These are phyloP conservation scores for Phytophthora europaea DNA, from an alignment of 352 stramenopile genomes.

Conservation along the genomic window DNA sequence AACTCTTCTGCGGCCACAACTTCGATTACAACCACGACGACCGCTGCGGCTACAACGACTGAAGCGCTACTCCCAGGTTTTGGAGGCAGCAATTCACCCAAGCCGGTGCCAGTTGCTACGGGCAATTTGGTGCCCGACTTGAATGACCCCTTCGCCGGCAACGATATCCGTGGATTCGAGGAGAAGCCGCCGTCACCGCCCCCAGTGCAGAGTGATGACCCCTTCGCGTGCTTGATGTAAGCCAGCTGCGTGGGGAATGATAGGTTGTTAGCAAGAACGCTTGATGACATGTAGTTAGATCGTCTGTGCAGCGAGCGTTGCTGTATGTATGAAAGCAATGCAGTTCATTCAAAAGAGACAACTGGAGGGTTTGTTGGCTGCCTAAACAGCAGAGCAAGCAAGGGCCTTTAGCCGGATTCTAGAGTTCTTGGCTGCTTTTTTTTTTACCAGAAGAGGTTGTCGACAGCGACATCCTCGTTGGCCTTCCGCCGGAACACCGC, in stretches of 20 bases:
- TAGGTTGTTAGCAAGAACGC: conserved; percentile 9
- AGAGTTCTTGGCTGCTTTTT: conserved; percentile 11
- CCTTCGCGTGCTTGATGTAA: conserved; percentile 74
- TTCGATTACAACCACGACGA: conserved; percentile 15
- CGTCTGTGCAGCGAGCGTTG: conserved; percentile 15
- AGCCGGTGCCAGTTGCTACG: conserved; percentile 14
- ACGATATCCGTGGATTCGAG: conserved; percentile 71
- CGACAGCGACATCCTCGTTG: conserved; percentile 65
- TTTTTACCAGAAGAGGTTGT: conserved; percentile 78
- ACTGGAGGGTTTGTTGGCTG: neutral
- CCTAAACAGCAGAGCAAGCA: neutral
- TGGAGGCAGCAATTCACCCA: conserved; percentile 17
- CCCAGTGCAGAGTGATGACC: conserved; percentile 62
- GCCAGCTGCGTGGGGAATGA: conserved; percentile 11
- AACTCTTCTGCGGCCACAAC: conserved; percentile 22
- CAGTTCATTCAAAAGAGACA: conserved; percentile 37
- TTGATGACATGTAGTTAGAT: conserved; percentile 29
- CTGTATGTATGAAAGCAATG: conserved; percentile 36
- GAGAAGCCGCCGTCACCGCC: conserved; percentile 37
- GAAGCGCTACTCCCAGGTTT: conserved; percentile 26
- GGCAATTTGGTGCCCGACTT: conserved; percentile 31
- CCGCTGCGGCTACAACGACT: conserved; percentile 12
- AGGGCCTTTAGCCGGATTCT: neutral
- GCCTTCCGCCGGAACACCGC: conserved; percentile 81
- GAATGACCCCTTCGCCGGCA: conserved; percentile 72